Evolutionary conservation across 2,329 filamentous ascomycete species (phyloP), one percentile per base, ranked within the genome.

Genomic region (Diaporthe caulivora): DNA sequence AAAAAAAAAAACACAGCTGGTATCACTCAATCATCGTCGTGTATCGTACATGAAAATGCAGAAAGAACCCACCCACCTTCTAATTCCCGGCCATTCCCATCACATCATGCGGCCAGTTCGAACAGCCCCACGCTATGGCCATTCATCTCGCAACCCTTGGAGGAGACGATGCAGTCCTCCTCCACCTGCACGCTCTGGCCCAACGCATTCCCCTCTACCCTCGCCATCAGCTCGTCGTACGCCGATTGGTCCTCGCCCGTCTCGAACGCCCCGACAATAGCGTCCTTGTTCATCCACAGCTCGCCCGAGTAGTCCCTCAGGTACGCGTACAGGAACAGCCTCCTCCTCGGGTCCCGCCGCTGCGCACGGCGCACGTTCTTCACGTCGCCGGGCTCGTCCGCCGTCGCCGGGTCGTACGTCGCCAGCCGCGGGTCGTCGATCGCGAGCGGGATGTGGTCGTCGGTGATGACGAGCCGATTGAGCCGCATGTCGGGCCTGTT

Each of bases 201-300:
- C 53, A 21, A 53, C 13, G 51, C 51, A 44, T 72, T 72, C 3
- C 47, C 58, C 9, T 72, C 55, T 34, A 75, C 24, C 24, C 37
- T 49, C 44, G 62, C 44, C 53, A 68, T 51, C 54, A 75, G 55
- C 21, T 51, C 44, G 3, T 73, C 53, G 3, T 70, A 73, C 10
- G 71, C 73, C 54, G 21, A 37, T 58, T 75, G 73, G 67, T 75
- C 73, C 9, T 75, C 73, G 9, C 64, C 73, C 2, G 44, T 55
- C 29, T 75, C 73, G 34, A 75, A 75, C 11, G 71, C 65, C 21
- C 55, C 34, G 10, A 75, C 34, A 60, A 75, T 73, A 1, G 73
- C 65, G 29, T 75, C 73, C 73, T 75, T 75, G 71, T 75, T 75
- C 71, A 75, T 75, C 73, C 73, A 75, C 17, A 75, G 44, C 71